These are phyloP conservation scores for Nevesoporus exiguus DNA, from an alignment of 768 basidiomycete genomes.

Conservation along the genomic window DNA sequence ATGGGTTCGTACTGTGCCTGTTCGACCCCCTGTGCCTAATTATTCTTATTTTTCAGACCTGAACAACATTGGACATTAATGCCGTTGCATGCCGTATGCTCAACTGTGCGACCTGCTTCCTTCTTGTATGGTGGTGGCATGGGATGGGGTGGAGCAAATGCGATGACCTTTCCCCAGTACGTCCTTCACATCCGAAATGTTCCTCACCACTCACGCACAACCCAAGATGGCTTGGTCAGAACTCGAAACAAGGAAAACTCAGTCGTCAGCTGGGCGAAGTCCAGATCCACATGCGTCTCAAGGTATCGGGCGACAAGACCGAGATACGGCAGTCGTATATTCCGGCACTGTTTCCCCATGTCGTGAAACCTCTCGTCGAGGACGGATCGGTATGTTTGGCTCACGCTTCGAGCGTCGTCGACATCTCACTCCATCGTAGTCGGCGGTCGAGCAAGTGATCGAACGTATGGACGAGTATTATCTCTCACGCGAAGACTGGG, in stretches of 20 bases:
- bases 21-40: neutral
- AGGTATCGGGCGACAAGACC: constrained; percentile 82
- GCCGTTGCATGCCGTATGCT: constrained; percentile 89
- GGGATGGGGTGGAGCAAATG: constrained; percentile 62
- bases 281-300: constrained; percentile 93
- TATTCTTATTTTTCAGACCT: constrained; percentile 45
- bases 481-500: constrained; percentile 94
- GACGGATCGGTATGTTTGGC: constrained; percentile 63
- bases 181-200: constrained; percentile 24
- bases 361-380: constrained; percentile 77
- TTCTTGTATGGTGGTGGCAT: constrained; percentile 71
- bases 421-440: neutral
- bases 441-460: constrained; percentile 79
- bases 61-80: constrained; percentile 97
- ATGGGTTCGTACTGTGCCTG: constrained; percentile 53
- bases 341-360: constrained; percentile 78
- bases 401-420: neutral
- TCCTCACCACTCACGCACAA: neutral
- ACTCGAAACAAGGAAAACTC: constrained; percentile 88
- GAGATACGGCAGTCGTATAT: constrained; percentile 93
- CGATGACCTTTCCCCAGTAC: constrained; percentile 81
- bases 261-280: constrained; percentile 80
- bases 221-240: constrained; percentile 92
- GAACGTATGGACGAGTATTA: constrained; percentile 92
- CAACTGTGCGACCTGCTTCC: constrained; percentile 85